Base-by-base conservation (phyloP, 768 basidiomycete genomes). In the Psilocybe cubensis region DNA sequence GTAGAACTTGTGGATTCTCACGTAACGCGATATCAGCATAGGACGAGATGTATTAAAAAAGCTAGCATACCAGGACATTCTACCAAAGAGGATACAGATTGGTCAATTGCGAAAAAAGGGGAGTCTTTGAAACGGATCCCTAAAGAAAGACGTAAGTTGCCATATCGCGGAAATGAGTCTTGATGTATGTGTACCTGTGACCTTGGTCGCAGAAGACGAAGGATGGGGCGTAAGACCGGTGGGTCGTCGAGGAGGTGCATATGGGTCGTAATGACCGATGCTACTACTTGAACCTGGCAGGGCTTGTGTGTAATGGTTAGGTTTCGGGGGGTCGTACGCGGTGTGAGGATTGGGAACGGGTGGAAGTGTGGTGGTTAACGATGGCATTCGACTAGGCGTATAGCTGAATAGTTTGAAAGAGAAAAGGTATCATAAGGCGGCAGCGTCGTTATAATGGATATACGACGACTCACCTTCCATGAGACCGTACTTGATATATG, bases 51-150 rank as follows among this genome's bases (percentile, higher is more conserved):
- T 12, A 24, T 41, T 54, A 48, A 28, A 53, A 20, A 43, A 60
- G 49, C 41, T 25, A 59, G 27, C 61, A n/a, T 29, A 92, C 92
- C 92, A 74, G 90, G 91, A 71, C 92, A 94, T 68, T 94, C 91
- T 7, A 79, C 76, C 25, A 93, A 76, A 24, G 59, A 55, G 2
- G 89, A 90, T 10, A 92, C 83, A 4, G 77, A 66, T 63, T 91
- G 86, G 47, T 89, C 87, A 3, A 91, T 70, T 10, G 72, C 74
- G 64, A 88, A 88, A 69, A 94, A 94, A 0, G 92, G 92, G 0
- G 92, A 93, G 8, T 83, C 80, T 64, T 88, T 92, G 75, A 94
- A 94, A 46, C 83, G 84, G 42, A 94, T 84, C 20, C 68, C 91
- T 91, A 49, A 4, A 56, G 59, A 24, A 70, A 42, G 60, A 59